Evolutionary conservation across 768 basidiomycete species (phyloP), one percentile per base, ranked within the genome.

Genomic region (Naganishia antarctica): DNA sequence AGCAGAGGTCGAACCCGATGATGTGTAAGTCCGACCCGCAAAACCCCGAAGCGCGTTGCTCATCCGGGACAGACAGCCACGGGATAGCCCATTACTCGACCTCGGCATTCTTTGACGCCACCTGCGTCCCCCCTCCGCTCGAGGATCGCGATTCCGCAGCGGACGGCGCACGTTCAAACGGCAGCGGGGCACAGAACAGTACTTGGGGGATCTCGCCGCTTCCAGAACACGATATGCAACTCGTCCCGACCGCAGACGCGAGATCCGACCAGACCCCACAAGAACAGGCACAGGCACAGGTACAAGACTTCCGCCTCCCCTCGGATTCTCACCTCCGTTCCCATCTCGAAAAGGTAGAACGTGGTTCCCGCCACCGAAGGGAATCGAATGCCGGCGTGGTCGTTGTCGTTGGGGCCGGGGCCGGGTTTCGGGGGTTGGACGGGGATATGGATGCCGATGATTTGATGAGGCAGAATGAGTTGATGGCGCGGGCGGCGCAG

Each of bases 21-120:
- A 57, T 34, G 53, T 41, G 53, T 57, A 31, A 57, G 53, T 23
- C n/a, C 13, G 37, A 9, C 13, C 50, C 13, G 15, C 4, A 26
- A 26, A 2, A 4, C 12, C 31, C n/a, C 15, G 31, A 7, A 31
- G 32, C 12, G 21, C 13, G 23, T 57, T 18, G 18, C 13, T 6
- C 47, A 6, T 26, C 3, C 7, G 1, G 26, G 25, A 21, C 23
- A 21, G 15, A 57, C 37, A 57, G 53, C 11, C 53, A 57, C 37
- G 53, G 53, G 26, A 57, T 57, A n/a, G 53, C 53, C 15, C 53
- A 57, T 40, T 57, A 57, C 37, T 57, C 53, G 34, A 57, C 53
- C 8, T 57, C 53, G 32, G 53, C 53, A 7, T 57, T 57, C 23
- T 57, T 57, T 16, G 53, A 57, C 18, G 53, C 53, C 6, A 57